Conservation (phyloP, 2,329 filamentous ascomycete species). For the Phyllosticta ampelicida region DNA sequence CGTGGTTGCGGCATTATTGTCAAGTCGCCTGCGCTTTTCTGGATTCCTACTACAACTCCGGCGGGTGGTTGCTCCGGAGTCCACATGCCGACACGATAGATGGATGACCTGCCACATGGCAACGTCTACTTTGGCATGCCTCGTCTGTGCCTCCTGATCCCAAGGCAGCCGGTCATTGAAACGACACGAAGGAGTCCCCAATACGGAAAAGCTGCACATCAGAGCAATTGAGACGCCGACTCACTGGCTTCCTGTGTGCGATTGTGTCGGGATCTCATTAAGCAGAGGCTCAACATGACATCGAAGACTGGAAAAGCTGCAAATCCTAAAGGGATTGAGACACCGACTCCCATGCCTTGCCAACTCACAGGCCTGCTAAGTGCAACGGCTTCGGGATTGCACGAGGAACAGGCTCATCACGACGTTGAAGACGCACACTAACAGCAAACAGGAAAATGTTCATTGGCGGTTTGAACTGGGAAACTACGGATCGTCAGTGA, state of each 20-base stretch:
- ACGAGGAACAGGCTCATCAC: neutral
- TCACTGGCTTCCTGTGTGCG: no score
- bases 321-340: neutral
- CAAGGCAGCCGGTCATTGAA: no score
- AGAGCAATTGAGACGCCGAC: neutral
- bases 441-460: conserved; percentile 78
- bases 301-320: no score
- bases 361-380: neutral
- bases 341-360: neutral
- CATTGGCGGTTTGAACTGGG: conserved; percentile 97
- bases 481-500: conserved; percentile 88
- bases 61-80: neutral
- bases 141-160: no score
- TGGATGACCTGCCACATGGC: no score
- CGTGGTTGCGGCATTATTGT: conserved; percentile 6
- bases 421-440: neutral
- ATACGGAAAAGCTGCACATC: neutral
- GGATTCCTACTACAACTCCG: neutral
- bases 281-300: no score
- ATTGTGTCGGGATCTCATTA: no score
- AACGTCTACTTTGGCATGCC: no score
- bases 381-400: neutral
- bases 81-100: neutral
- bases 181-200: no score
- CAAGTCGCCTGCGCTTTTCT: neutral